Evolutionary conservation across 2,329 filamentous ascomycete genomes (phyloP).

Genomic region (Fusarium verticillioides): DNA sequence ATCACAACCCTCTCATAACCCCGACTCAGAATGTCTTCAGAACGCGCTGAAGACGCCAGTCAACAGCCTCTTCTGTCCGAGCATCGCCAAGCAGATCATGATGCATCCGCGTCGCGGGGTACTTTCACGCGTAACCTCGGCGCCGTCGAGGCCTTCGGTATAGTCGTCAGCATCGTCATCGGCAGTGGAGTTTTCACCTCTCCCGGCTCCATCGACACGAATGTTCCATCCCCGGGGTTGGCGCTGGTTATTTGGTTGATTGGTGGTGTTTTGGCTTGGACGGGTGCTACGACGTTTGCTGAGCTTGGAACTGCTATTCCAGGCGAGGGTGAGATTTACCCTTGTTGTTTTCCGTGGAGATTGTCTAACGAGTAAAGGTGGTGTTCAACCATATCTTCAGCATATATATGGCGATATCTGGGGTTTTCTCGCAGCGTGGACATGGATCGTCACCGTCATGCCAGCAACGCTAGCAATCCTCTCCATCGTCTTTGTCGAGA

Average conservation of each 20-base stretch:
- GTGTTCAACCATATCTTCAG: slow-evolving; percentile 71
- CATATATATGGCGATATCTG: slow-evolving; percentile 70
- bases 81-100: slow-evolving; percentile 4
- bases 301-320: slow-evolving; percentile 73
- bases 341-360: fast-evolving
- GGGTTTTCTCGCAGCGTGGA: slow-evolving; percentile 73
- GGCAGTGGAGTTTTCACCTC: slow-evolving; percentile 74
- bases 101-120: slow-evolving; percentile 11
- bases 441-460: slow-evolving; percentile 73
- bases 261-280: slow-evolving; percentile 71
- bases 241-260: slow-evolving; percentile 70
- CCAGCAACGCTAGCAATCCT: slow-evolving; percentile 72
- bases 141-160: slow-evolving; percentile 64
- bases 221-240: slow-evolving; percentile 69
- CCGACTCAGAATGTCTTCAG: slow-evolving; percentile 13
- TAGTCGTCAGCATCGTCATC: slow-evolving; percentile 72
- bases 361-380: slow-evolving; percentile 52
- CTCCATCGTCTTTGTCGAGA: slow-evolving; percentile 72
- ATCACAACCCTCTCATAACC: not conserved
- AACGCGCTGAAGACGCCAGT: slow-evolving; percentile 5
- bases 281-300: slow-evolving; percentile 69
- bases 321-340: slow-evolving; percentile 60
- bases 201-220: slow-evolving; percentile 70
- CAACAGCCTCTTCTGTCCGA: slow-evolving; percentile 33
- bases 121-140: slow-evolving; percentile 59